These are phyloP conservation scores for Botrytis paeoniae DNA, from an alignment of 2,329 filamentous ascomycete genomes.

Conservation along the genomic window DNA sequence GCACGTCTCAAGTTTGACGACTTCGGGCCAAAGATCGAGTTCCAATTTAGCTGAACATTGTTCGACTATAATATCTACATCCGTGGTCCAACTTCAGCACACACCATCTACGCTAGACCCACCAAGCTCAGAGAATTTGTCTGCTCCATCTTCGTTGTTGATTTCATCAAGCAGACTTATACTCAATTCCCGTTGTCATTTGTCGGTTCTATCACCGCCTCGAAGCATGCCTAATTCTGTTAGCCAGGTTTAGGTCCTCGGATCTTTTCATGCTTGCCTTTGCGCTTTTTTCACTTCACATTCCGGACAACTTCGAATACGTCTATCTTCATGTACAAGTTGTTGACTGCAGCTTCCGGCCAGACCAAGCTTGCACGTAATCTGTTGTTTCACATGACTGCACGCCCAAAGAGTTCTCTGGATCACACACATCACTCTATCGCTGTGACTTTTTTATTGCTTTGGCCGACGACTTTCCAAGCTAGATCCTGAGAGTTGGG, in stretches of 20 bases:
- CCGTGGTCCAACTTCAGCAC: not conserved
- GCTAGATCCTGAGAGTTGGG: not conserved
- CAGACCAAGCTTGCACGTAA: not conserved
- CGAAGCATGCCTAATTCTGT: not conserved
- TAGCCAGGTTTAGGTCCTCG: not conserved
- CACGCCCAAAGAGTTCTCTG: not conserved
- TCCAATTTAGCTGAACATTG: not conserved
- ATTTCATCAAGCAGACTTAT: not conserved
- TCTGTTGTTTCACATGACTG: not conserved
- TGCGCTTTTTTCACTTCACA: not conserved
- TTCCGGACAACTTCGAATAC: not conserved
- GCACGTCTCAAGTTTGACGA: not conserved
- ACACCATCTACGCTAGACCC: not conserved
- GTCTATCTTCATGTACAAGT: not conserved
- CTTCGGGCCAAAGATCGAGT: rapidly evolving
- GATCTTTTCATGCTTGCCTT: not conserved
- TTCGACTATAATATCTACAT: not conserved
- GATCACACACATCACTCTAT: not conserved
- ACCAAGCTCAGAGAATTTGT: not conserved
- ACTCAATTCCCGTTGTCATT: not conserved
- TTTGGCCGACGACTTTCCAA: not conserved
- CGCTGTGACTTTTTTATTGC: not conserved
- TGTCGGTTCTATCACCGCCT: not conserved
- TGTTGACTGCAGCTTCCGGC: not conserved
- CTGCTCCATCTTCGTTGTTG: not conserved